phyloP scores from a whole-genome alignment of 192 early-diverging fungal genomes.

The Lobosporangium transversale region DNA sequence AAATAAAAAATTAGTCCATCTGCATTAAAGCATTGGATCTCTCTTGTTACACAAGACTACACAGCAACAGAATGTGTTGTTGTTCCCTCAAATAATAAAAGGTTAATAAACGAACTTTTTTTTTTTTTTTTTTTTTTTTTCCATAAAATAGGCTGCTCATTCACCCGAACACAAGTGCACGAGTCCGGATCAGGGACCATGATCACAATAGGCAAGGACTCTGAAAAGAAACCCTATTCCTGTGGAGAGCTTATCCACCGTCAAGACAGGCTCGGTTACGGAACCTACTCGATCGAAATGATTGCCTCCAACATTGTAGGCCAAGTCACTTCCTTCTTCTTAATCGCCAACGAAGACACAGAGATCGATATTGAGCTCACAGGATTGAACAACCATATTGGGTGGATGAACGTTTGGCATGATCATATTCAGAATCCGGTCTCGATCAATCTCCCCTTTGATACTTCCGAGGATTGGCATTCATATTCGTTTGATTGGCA shows the following conservation, averaged over 20 bases:
- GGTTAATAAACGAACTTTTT: too few relatives aligned
- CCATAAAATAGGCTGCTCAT: conserved; percentile 24
- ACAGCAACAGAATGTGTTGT: background rate
- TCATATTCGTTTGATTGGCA: conserved; percentile 36
- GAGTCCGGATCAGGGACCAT: conserved; percentile 5
- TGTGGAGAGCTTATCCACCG: conserved; percentile 36
- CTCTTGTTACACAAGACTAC: background rate
- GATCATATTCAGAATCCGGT: conserved; percentile 30
- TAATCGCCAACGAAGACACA: conserved; percentile 31
- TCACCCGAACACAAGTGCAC: conserved; percentile 36
- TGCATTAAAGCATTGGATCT: background rate
- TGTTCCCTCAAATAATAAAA: background rate
- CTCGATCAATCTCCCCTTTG: conserved; percentile 22
- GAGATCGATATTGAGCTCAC: conserved; percentile 51
- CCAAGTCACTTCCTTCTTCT: conserved; percentile 48
- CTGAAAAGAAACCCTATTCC: conserved; percentile 25
- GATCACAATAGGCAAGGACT: conserved; percentile 43
- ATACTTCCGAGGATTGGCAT: conserved; percentile 36
- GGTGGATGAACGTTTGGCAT: conserved; percentile 47
- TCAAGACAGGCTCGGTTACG: conserved; percentile 14
- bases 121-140: too few relatives aligned
- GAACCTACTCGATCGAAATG: conserved; percentile 43
- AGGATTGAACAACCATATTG: conserved; percentile 30
- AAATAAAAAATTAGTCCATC: background rate
- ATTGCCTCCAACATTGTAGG: conserved; percentile 35